phyloP scores from a whole-genome alignment of 83 land plant species.

The Diphasiastrum complanatum region DNA sequence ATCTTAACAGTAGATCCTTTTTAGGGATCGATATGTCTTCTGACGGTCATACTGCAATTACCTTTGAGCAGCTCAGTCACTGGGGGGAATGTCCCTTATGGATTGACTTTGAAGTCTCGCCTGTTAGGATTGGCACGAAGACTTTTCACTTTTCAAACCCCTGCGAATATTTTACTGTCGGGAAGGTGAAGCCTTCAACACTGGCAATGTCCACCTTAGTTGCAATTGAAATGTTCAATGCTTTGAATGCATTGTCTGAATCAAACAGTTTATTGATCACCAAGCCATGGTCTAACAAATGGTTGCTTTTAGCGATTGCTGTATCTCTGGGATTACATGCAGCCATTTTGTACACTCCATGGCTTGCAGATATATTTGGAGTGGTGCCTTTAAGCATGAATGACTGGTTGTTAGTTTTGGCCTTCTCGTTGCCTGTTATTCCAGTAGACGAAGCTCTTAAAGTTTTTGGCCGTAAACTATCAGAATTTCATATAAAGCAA shows the following conservation, averaged over 20 bases:
- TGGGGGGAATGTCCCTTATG: constrained; percentile 32
- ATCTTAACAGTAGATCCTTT: constrained; percentile 21
- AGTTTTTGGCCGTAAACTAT: too few relatives aligned
- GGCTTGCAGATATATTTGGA: constrained; percentile 28
- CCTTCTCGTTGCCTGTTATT: constrained; percentile 29
- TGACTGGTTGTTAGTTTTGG: constrained; percentile 28
- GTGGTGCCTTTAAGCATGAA: constrained; percentile 28
- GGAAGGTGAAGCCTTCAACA: constrained; percentile 32
- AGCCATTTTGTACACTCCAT: constrained; percentile 29
- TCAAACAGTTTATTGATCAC: constrained; percentile 19
- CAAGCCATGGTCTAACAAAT: constrained; percentile 28
- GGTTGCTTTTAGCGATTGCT: constrained; percentile 24
- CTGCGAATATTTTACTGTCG: constrained; percentile 26
- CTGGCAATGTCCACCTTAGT: constrained; percentile 35
- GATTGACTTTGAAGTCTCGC: constrained; percentile 17
- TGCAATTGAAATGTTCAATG: constrained; percentile 35
- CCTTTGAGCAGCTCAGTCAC: constrained; percentile 24
- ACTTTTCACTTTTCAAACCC: constrained; percentile 11
- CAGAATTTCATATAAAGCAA: too few relatives aligned
- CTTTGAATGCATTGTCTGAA: constrained; percentile 35
- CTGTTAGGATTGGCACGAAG: constrained; percentile 16
- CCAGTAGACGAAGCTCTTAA: constrained; percentile 33
- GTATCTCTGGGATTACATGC: constrained; percentile 30
- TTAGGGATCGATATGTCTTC: constrained; percentile 26
- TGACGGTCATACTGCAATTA: constrained; percentile 31